Base-by-base conservation (phyloP, 2,329 filamentous ascomycete species). In the Gremmenia infestans region DNA sequence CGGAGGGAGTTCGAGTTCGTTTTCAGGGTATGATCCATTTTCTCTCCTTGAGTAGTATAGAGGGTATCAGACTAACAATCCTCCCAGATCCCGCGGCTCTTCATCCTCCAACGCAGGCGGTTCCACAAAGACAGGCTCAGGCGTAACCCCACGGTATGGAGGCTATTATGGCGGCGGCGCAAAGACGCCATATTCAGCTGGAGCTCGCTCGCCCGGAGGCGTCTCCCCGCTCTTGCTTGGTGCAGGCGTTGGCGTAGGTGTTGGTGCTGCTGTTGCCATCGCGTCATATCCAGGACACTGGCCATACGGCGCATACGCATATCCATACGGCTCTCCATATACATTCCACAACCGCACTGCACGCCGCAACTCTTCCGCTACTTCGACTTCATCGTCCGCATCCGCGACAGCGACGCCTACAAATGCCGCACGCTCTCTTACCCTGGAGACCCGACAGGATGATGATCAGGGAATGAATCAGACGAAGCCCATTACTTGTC, bases 121-220 rank as follows among this genome's bases (percentile, higher is more conserved):
- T 49, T 67, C 71, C 8, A 85, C 85, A 3, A 76, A 72, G 4
- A 72, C 75, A 6, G 86, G 87, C 56, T 81, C 78, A 51, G 86
- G 87, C 15, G 72, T 79, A 1, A 64, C 73, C 15, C 83, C 82
- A 3, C 58, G 66, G 0, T 90, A 80, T 65, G 86, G 86, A 7
- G 65, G 68, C 51, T 88, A 79, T 70, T 91, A 91, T 66, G 80
- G 81, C 39, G 87, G 87, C 49, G 89, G 89, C 49, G 79, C 83
- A 0, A 58, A 73, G 2, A 67, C 69, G 0, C 87, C 89, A 2
- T 93, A 88, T 71, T 58, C 64, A 2, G 62, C 87, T 2, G 86
- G 86, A 6, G n/a, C 40, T 0, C 57, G 55, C 12, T 76, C 77
- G 1, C 78, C 76, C 0, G 70, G 76, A 3, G 77, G 79, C 3